A percentile compares a stretch with the other conserved stretches of the same genome.
Conservation (phyloP, 139 green algal genomes). For the Micractinium sp. region DNA sequence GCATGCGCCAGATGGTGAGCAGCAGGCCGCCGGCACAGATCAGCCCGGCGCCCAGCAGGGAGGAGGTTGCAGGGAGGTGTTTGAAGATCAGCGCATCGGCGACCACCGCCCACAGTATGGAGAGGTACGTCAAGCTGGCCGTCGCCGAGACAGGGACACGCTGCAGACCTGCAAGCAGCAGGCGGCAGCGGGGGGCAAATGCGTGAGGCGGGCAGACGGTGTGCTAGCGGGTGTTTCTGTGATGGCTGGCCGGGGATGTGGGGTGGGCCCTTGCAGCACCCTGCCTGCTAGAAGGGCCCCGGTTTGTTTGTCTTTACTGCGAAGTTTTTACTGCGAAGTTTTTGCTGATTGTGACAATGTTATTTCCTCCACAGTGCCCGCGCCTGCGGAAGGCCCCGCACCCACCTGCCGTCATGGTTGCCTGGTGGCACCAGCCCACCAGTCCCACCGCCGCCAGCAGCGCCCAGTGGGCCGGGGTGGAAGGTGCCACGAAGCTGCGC, state of each 20-base stretch:
- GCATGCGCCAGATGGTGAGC: background rate
- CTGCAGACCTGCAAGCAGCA: slow-evolving; percentile 11
- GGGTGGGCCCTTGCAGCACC: too few relatives aligned
- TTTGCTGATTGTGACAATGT: too few relatives aligned
- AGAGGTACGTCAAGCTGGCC: background rate
- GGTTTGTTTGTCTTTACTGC: too few relatives aligned
- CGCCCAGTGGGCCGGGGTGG: background rate
- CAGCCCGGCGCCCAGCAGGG: background rate
- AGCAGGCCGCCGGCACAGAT: slow-evolving; percentile 13
- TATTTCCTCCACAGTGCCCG: too few relatives aligned
- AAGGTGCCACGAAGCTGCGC: background rate
- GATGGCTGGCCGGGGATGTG: too few relatives aligned
- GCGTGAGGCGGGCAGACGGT: too few relatives aligned
- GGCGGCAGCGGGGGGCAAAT: too few relatives aligned
- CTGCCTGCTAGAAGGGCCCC: too few relatives aligned
- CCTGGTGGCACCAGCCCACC: background rate
- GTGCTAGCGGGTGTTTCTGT: too few relatives aligned
- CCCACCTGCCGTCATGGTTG: background rate
- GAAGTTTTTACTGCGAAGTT: too few relatives aligned
- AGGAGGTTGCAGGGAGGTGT: background rate
- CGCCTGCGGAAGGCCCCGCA: too few relatives aligned
- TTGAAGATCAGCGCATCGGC: background rate
- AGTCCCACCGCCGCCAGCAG: slow-evolving; percentile 1
- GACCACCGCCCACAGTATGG: background rate
- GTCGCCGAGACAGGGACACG: background rate